Base-by-base conservation (phyloP, 768 basidiomycete genomes). In the Tylopilus cervinicoccineus region DNA sequence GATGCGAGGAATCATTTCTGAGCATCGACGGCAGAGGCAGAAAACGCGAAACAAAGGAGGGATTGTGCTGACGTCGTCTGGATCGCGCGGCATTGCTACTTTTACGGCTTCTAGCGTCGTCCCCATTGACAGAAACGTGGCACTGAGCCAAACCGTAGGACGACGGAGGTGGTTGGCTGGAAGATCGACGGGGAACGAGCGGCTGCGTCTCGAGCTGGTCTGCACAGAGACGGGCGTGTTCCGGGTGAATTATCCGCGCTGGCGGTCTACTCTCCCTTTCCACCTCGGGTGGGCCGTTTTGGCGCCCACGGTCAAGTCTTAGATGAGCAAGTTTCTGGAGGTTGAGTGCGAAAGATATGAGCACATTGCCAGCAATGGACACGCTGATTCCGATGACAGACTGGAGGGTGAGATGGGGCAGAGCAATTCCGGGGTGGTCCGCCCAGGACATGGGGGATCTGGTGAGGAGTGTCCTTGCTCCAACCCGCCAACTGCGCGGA, bases 271-370 rank as follows among this genome's bases (percentile, higher is more conserved):
- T 31, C 44, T 54, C 57, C 38, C 53, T 42, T 31, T 58, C 62
- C 20, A 22, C 31, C 29, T 50, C 51, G 8, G 37, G 16, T 31
- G 32, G 41, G 43, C 38, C 33, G 12, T 50, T 46, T 57, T 66
- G 63, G 63, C 52, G 55, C 47, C 62, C 64, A 24, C 61, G 70
- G 55, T 81, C 80, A 27, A 88, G 72, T 24, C 85, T 77, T 55
- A 78, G 76, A 70, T 95, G 93, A 2, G 92, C 92, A 16, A 95
- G 78, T 64, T 96, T 97, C 69, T 98, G 94, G 28, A 88, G 72
- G 69, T 96, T 96, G 53, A 98, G 76, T 14, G 92, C 94, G 20
- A 94, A 76, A 10, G 88, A 89, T 53, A 97, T 93, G 52, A 96
- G 78, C 11, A 93, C 69, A 61, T 95, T 95, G 27, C 93, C 93